phyloP scores from a whole-genome alignment of 352 stramenopile species.

The Pythium volutum region DNA sequence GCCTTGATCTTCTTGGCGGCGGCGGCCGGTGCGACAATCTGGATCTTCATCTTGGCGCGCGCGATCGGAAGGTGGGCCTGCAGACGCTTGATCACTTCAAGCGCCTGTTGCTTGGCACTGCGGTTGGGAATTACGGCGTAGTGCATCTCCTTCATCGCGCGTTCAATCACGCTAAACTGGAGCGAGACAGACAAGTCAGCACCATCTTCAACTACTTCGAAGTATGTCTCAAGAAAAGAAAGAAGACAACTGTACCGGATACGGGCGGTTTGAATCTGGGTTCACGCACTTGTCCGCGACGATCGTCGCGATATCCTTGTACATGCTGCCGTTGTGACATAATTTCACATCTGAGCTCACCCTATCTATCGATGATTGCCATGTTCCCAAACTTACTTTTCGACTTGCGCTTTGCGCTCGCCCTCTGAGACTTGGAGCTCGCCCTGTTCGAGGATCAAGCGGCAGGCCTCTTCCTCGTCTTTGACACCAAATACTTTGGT shows the following conservation, averaged over 20 bases:
- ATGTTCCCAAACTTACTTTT: constrained; percentile 56
- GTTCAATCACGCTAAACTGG: constrained; percentile 93
- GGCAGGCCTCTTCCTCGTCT: constrained; percentile 90
- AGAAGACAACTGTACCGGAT: constrained; percentile 64
- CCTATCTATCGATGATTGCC: background rate
- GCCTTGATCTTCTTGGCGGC: constrained; percentile 59
- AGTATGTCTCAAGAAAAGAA: background rate
- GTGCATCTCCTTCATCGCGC: constrained; percentile 95
- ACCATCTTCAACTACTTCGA: background rate
- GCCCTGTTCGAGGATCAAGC: constrained; percentile 95
- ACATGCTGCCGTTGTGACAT: constrained; percentile 54
- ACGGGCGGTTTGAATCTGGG: constrained; percentile 92
- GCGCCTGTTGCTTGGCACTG: constrained; percentile 94
- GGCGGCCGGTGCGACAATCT: constrained; percentile 55
- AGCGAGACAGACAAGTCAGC: background rate
- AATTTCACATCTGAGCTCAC: background rate
- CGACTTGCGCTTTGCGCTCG: constrained; percentile 90
- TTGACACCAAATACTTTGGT: constrained; percentile 92
- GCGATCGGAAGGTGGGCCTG: constrained; percentile 92
- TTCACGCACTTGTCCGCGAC: constrained; percentile 98
- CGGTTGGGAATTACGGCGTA: constrained; percentile 94
- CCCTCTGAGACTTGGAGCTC: constrained; percentile 97
- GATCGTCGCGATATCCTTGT: constrained; percentile 95
- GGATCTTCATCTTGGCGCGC: constrained; percentile 96
- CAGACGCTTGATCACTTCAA: constrained; percentile 97